These are phyloP conservation scores for Aspergillus luchuensis DNA, from an alignment of 2,329 filamentous ascomycete genomes.

Conservation along the genomic window DNA sequence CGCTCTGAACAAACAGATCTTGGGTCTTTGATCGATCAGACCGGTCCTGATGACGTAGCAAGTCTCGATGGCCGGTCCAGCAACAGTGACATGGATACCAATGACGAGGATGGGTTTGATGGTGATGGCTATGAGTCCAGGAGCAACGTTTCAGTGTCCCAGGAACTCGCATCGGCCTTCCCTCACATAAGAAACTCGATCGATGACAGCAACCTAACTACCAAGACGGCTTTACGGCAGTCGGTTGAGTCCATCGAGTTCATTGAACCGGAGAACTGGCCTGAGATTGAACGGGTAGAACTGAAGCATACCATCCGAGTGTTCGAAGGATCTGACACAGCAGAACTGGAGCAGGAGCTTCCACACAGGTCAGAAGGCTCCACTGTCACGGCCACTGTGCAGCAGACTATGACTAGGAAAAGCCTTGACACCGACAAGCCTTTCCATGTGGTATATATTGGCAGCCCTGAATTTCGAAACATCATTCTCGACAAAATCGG, in stretches of 20 bases:
- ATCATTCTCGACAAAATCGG: conserved; percentile 51
- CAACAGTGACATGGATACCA: conserved; percentile 38
- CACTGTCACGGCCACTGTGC: conserved; percentile 43
- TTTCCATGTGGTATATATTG: conserved; percentile 49
- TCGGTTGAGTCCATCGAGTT: conserved; percentile 46
- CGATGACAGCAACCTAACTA: conserved; percentile 40
- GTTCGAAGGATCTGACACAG: conserved; percentile 34
- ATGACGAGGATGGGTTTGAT: conserved; percentile 33
- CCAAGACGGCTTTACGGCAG: conserved; percentile 35
- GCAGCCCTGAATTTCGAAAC: conserved; percentile 41
- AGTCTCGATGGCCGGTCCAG: conserved; percentile 46
- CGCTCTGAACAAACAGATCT: conserved; percentile 48
- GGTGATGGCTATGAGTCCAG: conserved; percentile 31
- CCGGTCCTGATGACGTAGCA: conserved; percentile 47
- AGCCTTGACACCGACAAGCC: conserved; percentile 45
- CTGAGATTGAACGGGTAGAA: conserved; percentile 42
- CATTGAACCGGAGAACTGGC: conserved; percentile 44
- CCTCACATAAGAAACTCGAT: conserved; percentile 31
- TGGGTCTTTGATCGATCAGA: conserved; percentile 47
- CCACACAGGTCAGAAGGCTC: conserved; percentile 32
- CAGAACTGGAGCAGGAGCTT: conserved; percentile 32
- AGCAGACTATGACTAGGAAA: conserved; percentile 47
- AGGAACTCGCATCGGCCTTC: conserved; percentile 34
- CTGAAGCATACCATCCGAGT: conserved; percentile 46
- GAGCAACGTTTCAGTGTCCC: conserved; percentile 32